Evolutionary conservation across 768 basidiomycete genomes (phyloP), one percentile per base, ranked within the genome.

Genomic region (Termitomyces titanicus): DNA sequence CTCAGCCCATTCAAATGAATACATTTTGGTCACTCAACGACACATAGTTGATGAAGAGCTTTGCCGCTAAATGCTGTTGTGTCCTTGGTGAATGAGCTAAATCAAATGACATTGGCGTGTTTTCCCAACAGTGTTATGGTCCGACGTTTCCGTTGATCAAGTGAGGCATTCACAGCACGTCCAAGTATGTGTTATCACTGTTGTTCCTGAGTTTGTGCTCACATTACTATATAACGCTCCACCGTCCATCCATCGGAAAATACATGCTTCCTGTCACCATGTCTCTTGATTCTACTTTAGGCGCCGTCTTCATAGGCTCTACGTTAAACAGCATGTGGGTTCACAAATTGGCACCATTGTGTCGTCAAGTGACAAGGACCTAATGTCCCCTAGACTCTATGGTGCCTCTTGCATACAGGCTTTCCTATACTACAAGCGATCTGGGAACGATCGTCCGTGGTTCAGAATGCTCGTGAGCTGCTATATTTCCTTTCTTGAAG

Each of bases 341-440:
- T 10, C 24, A 1, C 27, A 38, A 24, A 20, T n/a, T 17, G 8
- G 5, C 33, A 25, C 35, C 10, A 3, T 27, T n/a, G 25, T 2
- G n/a, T 35, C 13, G 22, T 13, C 33, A 7, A 25, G 20, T 17
- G 9, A 34, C 11, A 20, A 6, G 15, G 2, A n/a, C 20, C 25
- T 27, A 38, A 34, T 37, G 5, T 31, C 10, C 22, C 5, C 1
- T 31, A 43, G 39, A 34, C 17, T 49, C 13, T 38, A 58, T 49
- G 53, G 46, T 24, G 31, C 31, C 8, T 40, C 53, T 12, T 54
- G 53, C 37, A 13, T 54, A n/a, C 53, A 54, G 40, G 22, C 45
- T 3, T 54, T 40, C 8, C 3, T 54, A 46, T 54, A 54, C 31
- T 47, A 54, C 45, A 54, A 54, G 25, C 44, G 53, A 54, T 47